These are phyloP conservation scores for Suillus decipiens DNA, from an alignment of 768 basidiomycete species.

Conservation along the genomic window DNA sequence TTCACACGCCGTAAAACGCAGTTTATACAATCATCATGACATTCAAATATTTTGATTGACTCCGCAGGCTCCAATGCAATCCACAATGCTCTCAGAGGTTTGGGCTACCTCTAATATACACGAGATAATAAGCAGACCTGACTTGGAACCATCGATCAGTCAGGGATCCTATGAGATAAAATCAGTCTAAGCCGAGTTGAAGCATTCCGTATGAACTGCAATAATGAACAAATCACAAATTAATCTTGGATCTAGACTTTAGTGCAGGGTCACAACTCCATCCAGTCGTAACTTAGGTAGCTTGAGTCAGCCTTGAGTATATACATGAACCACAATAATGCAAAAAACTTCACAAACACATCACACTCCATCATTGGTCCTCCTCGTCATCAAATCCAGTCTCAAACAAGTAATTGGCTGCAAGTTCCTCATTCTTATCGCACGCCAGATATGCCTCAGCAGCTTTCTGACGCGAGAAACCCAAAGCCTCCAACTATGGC, in stretches of 20 bases:
- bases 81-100: neutral
- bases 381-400: constrained; percentile 51
- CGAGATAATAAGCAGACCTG: neutral
- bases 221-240: neutral
- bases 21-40: neutral
- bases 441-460: constrained; percentile 93
- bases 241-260: neutral
- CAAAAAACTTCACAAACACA: constrained; percentile 5
- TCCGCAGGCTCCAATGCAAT: neutral
- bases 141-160: neutral
- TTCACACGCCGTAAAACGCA: constrained; percentile 20
- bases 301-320: constrained; percentile 3
- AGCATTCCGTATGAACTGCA: neutral
- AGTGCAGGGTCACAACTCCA: neutral
- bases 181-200: neutral
- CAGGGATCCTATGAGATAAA: neutral
- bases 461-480: constrained; percentile 81
- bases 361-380: constrained; percentile 8
- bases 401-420: constrained; percentile 94
- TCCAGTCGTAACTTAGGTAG: constrained; percentile 3
- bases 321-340: constrained; percentile 10
- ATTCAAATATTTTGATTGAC: neutral
- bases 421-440: constrained; percentile 95
- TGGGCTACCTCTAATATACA: neutral
- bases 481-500: constrained; percentile 76